These are phyloP conservation scores for Neurospora sp. DNA, from an alignment of 495 filamentous ascomycete genomes.

Conservation along the genomic window DNA sequence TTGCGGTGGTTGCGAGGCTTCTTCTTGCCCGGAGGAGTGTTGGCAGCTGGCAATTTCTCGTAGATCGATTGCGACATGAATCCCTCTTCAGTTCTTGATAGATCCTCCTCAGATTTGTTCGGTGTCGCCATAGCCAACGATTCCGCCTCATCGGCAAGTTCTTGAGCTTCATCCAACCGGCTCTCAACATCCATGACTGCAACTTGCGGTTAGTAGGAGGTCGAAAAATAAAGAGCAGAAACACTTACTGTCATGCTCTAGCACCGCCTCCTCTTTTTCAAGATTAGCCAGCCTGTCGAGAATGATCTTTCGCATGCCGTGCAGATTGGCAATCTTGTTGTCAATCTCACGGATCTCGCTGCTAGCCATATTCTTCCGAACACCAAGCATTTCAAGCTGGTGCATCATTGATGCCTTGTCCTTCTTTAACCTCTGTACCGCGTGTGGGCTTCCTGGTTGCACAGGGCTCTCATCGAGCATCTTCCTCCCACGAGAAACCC, in stretches of 20 bases:
- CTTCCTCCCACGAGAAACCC: constrained; percentile 60
- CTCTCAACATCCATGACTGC: constrained; percentile 74
- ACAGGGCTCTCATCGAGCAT: constrained; percentile 52
- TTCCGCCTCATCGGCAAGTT: constrained; percentile 59
- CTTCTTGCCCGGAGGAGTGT: constrained; percentile 42
- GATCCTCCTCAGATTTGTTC: constrained; percentile 44
- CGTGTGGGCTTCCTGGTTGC: constrained; percentile 42
- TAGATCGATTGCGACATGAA: constrained; percentile 99
- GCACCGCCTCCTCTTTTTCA: constrained; percentile 81
- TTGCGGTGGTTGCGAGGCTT: constrained; percentile 54
- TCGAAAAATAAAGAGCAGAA: neutral
- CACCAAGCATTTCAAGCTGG: constrained; percentile 77
- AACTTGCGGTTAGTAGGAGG: constrained; percentile 12
- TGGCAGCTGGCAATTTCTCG: constrained; percentile 67
- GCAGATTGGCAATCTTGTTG: constrained; percentile 88
- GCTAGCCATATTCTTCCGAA: constrained; percentile 96
- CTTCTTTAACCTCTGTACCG: constrained; percentile 59
- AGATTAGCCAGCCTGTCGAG: constrained; percentile 80
- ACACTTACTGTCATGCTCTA: constrained; percentile 73
- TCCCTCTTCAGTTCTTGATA: constrained; percentile 45
- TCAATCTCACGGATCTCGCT: constrained; percentile 95
- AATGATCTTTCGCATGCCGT: constrained; percentile 88
- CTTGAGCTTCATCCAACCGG: constrained; percentile 75
- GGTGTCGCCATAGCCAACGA: constrained; percentile 42
- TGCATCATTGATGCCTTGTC: constrained; percentile 68